Conservation (phyloP, 2,329 filamentous ascomycete genomes). For the Ascochyta koolunga region DNA sequence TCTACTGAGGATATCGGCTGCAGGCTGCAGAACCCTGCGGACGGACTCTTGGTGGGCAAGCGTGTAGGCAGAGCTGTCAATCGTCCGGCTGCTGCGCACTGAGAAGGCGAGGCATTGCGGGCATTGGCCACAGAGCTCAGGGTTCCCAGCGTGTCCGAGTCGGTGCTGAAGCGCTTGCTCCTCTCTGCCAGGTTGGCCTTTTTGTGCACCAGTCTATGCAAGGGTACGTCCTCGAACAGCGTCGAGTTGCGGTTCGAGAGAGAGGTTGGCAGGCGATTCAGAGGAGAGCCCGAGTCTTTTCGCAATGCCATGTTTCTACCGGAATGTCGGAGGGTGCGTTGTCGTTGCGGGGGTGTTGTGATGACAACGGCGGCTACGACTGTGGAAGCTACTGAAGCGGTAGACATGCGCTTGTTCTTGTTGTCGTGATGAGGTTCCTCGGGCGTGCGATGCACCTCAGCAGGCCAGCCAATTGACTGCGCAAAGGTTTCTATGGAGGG, state of each 20-base stretch:
- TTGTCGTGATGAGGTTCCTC: conserved; percentile 33
- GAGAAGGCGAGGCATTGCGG: conserved; percentile 40
- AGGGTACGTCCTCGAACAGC: conserved; percentile 50
- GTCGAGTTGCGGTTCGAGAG: conserved; percentile 54
- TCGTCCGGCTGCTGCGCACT: conserved; percentile 30
- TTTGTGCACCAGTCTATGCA: conserved; percentile 59
- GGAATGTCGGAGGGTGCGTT: conserved; percentile 58
- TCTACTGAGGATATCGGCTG: conserved; percentile 42
- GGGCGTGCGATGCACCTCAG: conserved; percentile 39
- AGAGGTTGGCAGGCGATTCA: conserved; percentile 50
- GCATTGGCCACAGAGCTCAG: conserved; percentile 16
- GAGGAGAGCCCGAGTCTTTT: conserved; percentile 45
- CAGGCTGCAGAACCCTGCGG: conserved; percentile 40
- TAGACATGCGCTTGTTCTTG: conserved; percentile 55
- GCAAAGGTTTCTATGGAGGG: conserved; percentile 57
- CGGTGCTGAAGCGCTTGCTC: conserved; percentile 38
- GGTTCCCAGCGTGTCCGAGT: conserved; percentile 31
- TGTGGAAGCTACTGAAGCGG: conserved; percentile 59
- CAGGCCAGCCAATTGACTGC: conserved; percentile 58
- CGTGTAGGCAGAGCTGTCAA: conserved; percentile 39
- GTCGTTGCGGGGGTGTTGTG: conserved; percentile 54
- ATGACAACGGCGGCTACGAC: conserved; percentile 63
- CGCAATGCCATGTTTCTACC: conserved; percentile 60
- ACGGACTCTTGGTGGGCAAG: conserved; percentile 42
- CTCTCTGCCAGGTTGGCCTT: conserved; percentile 56